Conservation (phyloP, 495 filamentous ascomycete species). For the Xylaria intraflava region DNA sequence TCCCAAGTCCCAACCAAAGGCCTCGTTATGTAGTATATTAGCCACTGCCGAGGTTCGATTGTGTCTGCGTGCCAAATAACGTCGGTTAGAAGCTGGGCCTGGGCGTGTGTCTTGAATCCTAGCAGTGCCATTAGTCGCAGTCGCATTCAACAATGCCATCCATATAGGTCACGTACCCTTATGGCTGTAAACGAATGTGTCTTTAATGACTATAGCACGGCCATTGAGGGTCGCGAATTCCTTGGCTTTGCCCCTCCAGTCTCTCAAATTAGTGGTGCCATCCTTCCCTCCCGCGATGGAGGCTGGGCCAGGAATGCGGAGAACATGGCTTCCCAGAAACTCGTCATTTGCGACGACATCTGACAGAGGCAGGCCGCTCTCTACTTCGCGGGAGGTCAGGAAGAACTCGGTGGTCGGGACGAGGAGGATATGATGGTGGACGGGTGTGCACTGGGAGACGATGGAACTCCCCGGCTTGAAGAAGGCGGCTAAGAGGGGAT, state of each 20-base stretch:
- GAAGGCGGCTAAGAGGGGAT: constrained; percentile 96
- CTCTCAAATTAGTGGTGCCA: constrained; percentile 63
- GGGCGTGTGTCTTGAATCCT: constrained; percentile 90
- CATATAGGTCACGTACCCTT: constrained; percentile 58
- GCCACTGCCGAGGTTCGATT: constrained; percentile 79
- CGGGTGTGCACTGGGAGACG: constrained; percentile 84
- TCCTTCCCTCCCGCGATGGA: constrained; percentile 59
- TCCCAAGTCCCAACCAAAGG: constrained; percentile 85
- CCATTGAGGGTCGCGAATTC: constrained; percentile 90
- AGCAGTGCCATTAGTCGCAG: constrained; percentile 9
- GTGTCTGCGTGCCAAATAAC: constrained; percentile 80
- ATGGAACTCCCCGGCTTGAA: constrained; percentile 76
- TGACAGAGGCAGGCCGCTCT: constrained; percentile 67
- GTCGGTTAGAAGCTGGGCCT: constrained; percentile 83
- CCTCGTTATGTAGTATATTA: constrained; percentile 92
- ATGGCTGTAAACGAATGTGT: constrained; percentile 88
- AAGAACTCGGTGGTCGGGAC: constrained; percentile 90
- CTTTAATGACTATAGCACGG: constrained; percentile 88
- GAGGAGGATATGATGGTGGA: constrained; percentile 89
- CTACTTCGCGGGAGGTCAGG: constrained; percentile 80
- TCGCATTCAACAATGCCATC: neutral
- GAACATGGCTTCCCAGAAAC: constrained; percentile 92
- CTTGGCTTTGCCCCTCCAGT: constrained; percentile 87
- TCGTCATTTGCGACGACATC: constrained; percentile 86
- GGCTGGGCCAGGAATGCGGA: constrained; percentile 65